phyloP scores from a whole-genome alignment of 1,284 basidiomycete species.

The Volvariella surrecta region DNA sequence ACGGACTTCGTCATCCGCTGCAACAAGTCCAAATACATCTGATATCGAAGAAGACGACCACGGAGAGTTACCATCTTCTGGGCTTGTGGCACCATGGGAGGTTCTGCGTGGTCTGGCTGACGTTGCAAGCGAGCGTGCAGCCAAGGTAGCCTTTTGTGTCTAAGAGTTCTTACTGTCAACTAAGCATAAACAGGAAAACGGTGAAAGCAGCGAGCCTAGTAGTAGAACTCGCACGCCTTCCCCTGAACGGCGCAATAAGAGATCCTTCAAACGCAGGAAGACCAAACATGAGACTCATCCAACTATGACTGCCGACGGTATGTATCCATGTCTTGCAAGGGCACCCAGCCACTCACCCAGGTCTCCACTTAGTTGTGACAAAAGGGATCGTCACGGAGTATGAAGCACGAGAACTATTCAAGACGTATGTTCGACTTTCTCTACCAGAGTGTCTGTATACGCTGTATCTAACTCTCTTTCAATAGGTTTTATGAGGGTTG shows the following conservation, averaged over 20 bases:
- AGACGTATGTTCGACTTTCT: slow-evolving; percentile 48
- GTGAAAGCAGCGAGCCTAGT: slow-evolving; percentile 63
- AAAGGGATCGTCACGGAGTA: slow-evolving; percentile 71
- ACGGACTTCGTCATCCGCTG: slow-evolving; percentile 54
- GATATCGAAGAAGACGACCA: slow-evolving; percentile 67
- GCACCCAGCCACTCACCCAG: slow-evolving; percentile 11
- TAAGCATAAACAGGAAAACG: slow-evolving; percentile 48
- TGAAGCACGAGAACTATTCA: slow-evolving; percentile 78
- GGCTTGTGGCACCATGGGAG: slow-evolving; percentile 77
- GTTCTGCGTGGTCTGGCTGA: slow-evolving; percentile 73
- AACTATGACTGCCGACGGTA: slow-evolving; percentile 40
- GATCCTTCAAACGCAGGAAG: slow-evolving; percentile 59
- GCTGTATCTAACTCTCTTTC: slow-evolving; percentile 11
- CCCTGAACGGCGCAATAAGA: slow-evolving; percentile 54
- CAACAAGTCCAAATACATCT: slow-evolving; percentile 69
- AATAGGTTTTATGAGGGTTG: slow-evolving; percentile 79
- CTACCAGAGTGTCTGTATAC: slow-evolving; percentile 4
- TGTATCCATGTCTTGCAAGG: slow-evolving; percentile 14
- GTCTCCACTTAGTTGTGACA: slow-evolving; percentile 51
- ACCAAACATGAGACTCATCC: slow-evolving; percentile 38
- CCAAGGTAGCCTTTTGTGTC: slow-evolving; percentile 41
- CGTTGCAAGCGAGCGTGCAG: slow-evolving; percentile 68
- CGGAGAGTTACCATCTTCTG: slow-evolving; percentile 70
- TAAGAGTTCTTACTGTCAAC: slow-evolving; percentile 7
- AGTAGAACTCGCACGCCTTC: slow-evolving; percentile 67